Evolutionary conservation across 768 basidiomycete genomes (phyloP), one percentile per base, ranked within the genome.

Genomic region (Crassisporium funariophilum): DNA sequence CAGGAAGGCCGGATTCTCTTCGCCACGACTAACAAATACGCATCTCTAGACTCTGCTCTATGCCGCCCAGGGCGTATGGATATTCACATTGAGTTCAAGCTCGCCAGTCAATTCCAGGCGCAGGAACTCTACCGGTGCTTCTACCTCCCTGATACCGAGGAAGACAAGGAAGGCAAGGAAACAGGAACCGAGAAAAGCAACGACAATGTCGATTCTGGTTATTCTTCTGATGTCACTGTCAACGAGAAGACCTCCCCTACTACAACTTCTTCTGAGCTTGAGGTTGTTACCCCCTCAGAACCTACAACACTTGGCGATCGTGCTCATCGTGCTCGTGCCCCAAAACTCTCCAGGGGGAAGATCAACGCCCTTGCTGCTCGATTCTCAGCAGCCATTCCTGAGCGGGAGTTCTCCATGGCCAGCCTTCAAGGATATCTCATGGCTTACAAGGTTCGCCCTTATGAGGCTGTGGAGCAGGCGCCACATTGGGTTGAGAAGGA

Each of bases 1-100:
- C 83, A 86, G 56, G 88, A 91, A 66, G 89, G 88, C n/a, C 84
- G 89, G 1, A 77, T 91, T 21, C 70, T 88, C 5, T 88, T 87
- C 42, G 88, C 88, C 4, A 89, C 87, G 3, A 88, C 87, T 1
- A 91, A 91, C 69, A 81, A 84, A 53, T 87, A 84, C 62, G 59
- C 64, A 6, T 68, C 78, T 1, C 79, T 92, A 20, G 89, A 91
- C 55, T 75, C 85, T 2, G 90, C 89, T 1, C 74, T 91, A 19
- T 79, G 77, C 56, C 81, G 89, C 34, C 84, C 88, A 1, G 89
- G 90, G 19, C 82, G 89, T 10, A 84, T 91, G 81, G 88, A 91
- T 59, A 59, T 90, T 15, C 85, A 88, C 54, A 68, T 91, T 47
- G 83, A 89, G 59, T 91, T 90, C 67, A 79, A 78, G 57, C 73